Conservation (phyloP, 2,329 filamentous ascomycete genomes). For the Fusarium burgessii region DNA sequence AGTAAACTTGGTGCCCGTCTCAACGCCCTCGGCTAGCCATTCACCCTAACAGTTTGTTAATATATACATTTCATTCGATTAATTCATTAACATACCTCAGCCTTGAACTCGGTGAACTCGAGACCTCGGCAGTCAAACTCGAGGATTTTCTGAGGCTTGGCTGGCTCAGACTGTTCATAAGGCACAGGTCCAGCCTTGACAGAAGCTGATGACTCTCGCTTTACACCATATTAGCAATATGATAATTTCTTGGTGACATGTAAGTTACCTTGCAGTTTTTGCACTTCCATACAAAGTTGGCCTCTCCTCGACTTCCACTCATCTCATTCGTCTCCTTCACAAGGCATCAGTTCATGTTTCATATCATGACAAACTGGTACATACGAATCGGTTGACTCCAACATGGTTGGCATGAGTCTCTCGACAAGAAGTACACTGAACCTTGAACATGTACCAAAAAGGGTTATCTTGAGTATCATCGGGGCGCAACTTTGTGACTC, state of each 20-base stretch:
- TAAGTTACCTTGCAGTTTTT: constrained; percentile 89
- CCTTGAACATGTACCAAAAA: constrained; percentile 98
- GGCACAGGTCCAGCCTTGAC: constrained; percentile 79
- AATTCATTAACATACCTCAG: constrained; percentile 72
- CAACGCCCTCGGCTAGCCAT: constrained; percentile 85
- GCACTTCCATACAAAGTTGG: constrained; percentile 99
- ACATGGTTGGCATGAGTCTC: constrained; percentile 91
- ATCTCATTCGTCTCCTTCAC: constrained; percentile 86
- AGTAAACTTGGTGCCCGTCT: constrained; percentile 84
- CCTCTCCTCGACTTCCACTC: constrained; percentile 92
- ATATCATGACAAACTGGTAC: constrained; percentile 45
- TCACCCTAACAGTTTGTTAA: constrained; percentile 73
- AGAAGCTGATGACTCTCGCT: constrained; percentile 88
- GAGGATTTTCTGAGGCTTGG: constrained; percentile 82
- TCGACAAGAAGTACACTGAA: constrained; percentile 97
- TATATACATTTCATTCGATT: background rate
- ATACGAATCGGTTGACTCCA: constrained; percentile 87
- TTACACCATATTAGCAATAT: constrained; percentile 7
- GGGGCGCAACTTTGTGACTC: constrained; percentile 90
- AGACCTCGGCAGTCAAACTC: constrained; percentile 94
- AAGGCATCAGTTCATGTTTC: constrained; percentile 10
- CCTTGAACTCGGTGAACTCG: constrained; percentile 90
- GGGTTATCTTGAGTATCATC: constrained; percentile 83
- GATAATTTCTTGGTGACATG: background rate
- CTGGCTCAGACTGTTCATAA: constrained; percentile 78